phyloP scores from a whole-genome alignment of 192 early-diverging fungal species.

The Entomortierella lignicola region DNA sequence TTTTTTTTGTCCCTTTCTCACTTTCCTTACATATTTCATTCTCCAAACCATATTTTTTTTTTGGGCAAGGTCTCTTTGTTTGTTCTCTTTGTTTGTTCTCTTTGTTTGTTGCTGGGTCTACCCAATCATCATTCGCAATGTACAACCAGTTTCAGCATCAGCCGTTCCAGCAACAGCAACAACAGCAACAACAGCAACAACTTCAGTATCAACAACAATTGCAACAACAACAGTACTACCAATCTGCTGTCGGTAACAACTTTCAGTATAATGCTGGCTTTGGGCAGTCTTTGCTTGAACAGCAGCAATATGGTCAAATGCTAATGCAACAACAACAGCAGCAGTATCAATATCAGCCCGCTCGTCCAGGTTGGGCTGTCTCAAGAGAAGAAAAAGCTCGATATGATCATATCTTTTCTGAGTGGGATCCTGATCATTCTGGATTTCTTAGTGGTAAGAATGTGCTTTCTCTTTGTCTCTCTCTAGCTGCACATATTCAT shows the following conservation, averaged over 20 bases:
- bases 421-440: conserved; percentile 74
- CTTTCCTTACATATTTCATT: not conserved
- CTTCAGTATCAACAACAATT: conserved; percentile 39
- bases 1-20: not conserved
- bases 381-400: conserved; percentile 64
- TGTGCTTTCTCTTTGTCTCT: not conserved
- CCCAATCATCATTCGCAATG: conserved; percentile 11
- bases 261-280: conserved; percentile 51
- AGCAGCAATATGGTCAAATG: conserved; percentile 38
- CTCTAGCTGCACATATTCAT: not conserved
- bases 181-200: conserved; percentile 22
- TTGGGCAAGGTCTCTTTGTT: not conserved
- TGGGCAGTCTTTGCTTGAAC: conserved; percentile 33
- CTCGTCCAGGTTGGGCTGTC: conserved; percentile 64
- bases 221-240: conserved; percentile 40
- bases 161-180: conserved; percentile 23
- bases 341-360: conserved; percentile 43
- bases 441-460: conserved; percentile 75
- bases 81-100: not conserved
- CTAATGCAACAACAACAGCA: conserved; percentile 54
- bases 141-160: conserved; percentile 23
- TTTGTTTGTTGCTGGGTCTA: not conserved
- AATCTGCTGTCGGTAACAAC: conserved; percentile 35
- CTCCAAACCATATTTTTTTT: too few species aligned
- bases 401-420: conserved; percentile 77